Conservation (phyloP, 768 basidiomycete genomes). For the Suillus ampliporus region DNA sequence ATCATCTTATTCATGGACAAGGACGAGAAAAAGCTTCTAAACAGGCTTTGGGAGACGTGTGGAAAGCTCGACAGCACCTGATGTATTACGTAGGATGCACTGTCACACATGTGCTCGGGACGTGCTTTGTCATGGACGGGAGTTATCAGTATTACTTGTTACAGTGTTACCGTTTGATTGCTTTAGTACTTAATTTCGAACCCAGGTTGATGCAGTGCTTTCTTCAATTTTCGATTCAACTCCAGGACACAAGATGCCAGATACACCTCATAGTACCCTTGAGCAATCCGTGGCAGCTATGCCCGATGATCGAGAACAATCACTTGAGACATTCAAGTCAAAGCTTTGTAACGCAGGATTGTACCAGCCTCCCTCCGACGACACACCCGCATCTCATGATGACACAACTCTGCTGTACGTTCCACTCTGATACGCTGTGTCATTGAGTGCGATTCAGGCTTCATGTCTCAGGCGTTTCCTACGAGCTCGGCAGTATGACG, state of each 20-base stretch:
- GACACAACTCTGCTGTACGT: conserved; percentile 72
- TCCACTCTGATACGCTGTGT: background rate
- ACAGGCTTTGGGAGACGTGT: conserved; percentile 51
- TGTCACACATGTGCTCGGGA: background rate
- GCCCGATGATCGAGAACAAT: background rate
- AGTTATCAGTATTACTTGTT: too few relatives aligned
- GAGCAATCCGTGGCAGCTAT: background rate
- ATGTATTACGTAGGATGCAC: background rate
- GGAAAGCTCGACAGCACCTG: conserved; percentile 19
- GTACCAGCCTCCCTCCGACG: conserved; percentile 48
- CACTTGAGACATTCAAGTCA: conserved; percentile 56
- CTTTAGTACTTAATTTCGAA: too few relatives aligned
- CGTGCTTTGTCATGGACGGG: background rate
- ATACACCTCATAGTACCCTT: background rate
- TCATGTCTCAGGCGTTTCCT: conserved; percentile 71
- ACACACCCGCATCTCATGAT: conserved; percentile 55
- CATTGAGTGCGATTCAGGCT: conserved; percentile 8
- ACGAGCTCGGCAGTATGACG: conserved; percentile 75
- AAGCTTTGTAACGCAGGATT: conserved; percentile 55
- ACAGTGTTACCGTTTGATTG: too few relatives aligned
- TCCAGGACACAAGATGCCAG: background rate
- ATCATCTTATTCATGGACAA: conserved; percentile 66
- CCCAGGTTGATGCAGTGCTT: too few relatives aligned
- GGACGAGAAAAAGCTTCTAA: conserved; percentile 55
- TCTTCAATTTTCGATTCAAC: background rate